Conservation (phyloP, 768 basidiomycete species). For the Lactarius trivialis region DNA sequence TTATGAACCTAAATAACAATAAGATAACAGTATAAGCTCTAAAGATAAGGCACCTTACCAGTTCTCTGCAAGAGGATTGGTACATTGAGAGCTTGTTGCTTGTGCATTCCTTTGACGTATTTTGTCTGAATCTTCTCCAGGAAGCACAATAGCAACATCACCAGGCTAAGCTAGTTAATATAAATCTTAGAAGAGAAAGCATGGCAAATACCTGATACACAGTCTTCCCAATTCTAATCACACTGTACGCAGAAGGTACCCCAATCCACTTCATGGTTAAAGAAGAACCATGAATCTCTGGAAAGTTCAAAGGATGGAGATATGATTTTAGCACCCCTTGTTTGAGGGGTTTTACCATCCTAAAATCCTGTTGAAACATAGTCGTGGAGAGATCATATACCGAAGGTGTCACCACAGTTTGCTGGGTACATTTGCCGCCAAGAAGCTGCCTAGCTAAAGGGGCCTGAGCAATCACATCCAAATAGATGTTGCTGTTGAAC, state of each 20-base stretch:
- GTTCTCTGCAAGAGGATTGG: conserved; percentile 51
- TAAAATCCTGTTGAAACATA: conserved; percentile 8
- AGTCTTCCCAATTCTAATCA: conserved; percentile 51
- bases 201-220: conserved; percentile 41
- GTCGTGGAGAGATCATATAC: conserved; percentile 1
- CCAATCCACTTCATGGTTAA: conserved; percentile 21
- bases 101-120: conserved; percentile 37
- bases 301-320: not conserved
- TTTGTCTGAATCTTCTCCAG: conserved; percentile 44
- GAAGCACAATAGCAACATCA: conserved; percentile 57
- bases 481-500: too few relatives aligned
- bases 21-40: not conserved
- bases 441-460: too few relatives aligned
- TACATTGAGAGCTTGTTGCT: conserved; percentile 38
- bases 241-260: not conserved
- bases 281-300: conserved; percentile 29
- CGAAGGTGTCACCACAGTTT: conserved; percentile 12
- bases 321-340: not conserved
- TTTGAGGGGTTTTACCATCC: not conserved
- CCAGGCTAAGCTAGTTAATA: conserved; percentile 39
- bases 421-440: not conserved
- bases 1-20: conserved; percentile 50
- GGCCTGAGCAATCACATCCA: too few relatives aligned
- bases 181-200: too few relatives aligned
- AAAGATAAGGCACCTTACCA: conserved; percentile 44